Base-by-base conservation (phyloP, 208 protist genomes). In the Trypanosoma avium region DNA sequence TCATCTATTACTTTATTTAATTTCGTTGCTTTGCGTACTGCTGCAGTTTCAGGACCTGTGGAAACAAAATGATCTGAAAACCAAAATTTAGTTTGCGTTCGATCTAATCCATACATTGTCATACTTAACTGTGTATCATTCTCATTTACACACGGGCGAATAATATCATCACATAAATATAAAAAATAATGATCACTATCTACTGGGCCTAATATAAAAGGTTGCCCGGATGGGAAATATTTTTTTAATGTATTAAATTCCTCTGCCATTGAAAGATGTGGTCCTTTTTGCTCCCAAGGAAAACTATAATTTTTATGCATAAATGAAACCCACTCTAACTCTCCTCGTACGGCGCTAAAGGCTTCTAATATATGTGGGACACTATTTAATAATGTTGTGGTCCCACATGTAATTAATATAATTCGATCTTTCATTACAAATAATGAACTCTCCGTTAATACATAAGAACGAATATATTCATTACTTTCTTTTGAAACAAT, bases 291-390 rank as follows among this genome's bases (percentile, higher is more conserved):
- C 65, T 90, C 78, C 81, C 90, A 93, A 46, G 93, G 93, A 46
- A 92, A 97, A 15, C 81, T 88, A 75, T 93, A 97, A 72, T 97
- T 97, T 68, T 97, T 97, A 74, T 95, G 85, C 81, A 90, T 94
- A 63, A 93, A 97, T 29, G 87, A 94, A 27, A 87, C 80, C 83
- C 88, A 97, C 66, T 95, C 89, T 45, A 91, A 59, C 71, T 97
- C 91, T 1, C 70, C 82, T 4, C 85, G 79, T 21, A 94, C 82
- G 19, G 71, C 72, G 70, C 81, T 90, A 53, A 95, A 84, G 13
- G 79, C 81, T 70, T 93, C 73, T 8, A 95, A 67, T 50, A 97
- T 85, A 15, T 68, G 58, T 0, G 87, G 90, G 5, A 98, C 75
- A 49, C 81, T 86, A 67, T 97, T 85, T 29, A 98, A 79, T 58